These are phyloP conservation scores for Setaria italica DNA, from an alignment of 202 grass and related monocot genomes.

Conservation along the genomic window DNA sequence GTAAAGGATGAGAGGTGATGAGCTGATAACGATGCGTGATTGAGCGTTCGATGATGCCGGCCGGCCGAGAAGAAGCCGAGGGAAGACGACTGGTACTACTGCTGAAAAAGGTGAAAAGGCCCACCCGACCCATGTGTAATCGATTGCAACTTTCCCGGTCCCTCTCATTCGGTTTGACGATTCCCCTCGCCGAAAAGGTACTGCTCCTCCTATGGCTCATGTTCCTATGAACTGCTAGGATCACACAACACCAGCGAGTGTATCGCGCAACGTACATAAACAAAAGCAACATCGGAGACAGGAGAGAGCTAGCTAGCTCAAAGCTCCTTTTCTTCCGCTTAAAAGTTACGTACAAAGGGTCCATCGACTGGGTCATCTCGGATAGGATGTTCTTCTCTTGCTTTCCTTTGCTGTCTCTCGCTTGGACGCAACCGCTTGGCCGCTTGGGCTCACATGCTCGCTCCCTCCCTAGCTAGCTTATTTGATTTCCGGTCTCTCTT, in stretches of 20 bases:
- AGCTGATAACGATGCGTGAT: not conserved
- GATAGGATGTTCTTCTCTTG: too few species aligned
- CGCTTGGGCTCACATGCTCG: slow-evolving; percentile 11
- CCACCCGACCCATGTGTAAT: slow-evolving; percentile 9
- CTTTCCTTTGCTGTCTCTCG: slow-evolving; percentile 3
- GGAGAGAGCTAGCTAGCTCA: too few species aligned
- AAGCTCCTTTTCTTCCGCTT: not conserved
- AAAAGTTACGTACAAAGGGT: not conserved
- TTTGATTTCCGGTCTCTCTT: not conserved
- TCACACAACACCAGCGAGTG: not conserved
- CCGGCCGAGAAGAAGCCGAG: not conserved
- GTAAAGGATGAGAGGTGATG: not conserved
- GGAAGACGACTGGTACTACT: not conserved
- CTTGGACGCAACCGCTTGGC: slow-evolving; percentile 41
- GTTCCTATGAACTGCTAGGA: slow-evolving; percentile 1
- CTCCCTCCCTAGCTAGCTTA: too few species aligned
- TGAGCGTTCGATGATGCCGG: not conserved
- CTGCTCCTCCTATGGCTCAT: not conserved
- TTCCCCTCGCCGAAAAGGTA: slow-evolving; percentile 6
- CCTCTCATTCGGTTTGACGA: not conserved
- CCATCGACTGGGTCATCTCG: too few species aligned
- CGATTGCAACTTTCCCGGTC: slow-evolving; percentile 7
- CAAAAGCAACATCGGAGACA: too few species aligned
- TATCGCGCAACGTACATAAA: too few species aligned
- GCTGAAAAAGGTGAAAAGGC: slow-evolving; percentile 7